Percentiles rank a stretch among this genome's conserved stretches.
Evolutionary conservation across 768 basidiomycete genomes (phyloP).

Genomic region (Lactifluus volemus): DNA sequence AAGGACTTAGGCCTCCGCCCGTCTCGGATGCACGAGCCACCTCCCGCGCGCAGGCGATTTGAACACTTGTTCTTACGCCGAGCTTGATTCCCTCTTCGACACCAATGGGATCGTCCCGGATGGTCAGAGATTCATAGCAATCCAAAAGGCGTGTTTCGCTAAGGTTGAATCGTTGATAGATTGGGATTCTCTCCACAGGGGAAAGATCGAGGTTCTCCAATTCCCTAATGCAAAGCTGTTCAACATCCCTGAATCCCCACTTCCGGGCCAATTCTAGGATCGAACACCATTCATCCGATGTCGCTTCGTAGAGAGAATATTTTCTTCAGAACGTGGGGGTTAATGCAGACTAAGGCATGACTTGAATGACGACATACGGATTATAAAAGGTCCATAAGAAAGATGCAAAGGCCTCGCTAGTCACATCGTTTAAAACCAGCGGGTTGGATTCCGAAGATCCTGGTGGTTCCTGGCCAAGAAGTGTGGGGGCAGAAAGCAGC

Average conservation of each 20-base stretch:
- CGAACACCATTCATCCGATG: conserved; percentile 33
- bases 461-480: conserved; percentile 21
- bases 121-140: conserved; percentile 30
- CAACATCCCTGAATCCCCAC: conserved; percentile 36
- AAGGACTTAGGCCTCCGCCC: background rate
- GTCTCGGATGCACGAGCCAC: conserved; percentile 12
- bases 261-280: conserved; percentile 33
- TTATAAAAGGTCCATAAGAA: conserved; percentile 31
- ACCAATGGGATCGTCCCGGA: conserved; percentile 29
- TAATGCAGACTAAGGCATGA: background rate
- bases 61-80: conserved; percentile 32
- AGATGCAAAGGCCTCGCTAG: conserved; percentile 24
- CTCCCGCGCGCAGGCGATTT: conserved; percentile 34
- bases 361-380: conserved; percentile 21
- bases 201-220: conserved; percentile 32
- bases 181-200: conserved; percentile 30
- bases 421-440: conserved; percentile 24
- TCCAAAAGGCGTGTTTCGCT: conserved; percentile 30
- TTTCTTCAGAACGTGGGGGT: conserved; percentile 20
- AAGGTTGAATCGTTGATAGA: conserved; percentile 32
- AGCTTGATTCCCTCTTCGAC: conserved; percentile 36
- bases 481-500: background rate
- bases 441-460: conserved; percentile 27
- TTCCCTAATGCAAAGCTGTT: conserved; percentile 32
- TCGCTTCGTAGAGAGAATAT: conserved; percentile 33